A percentile compares a stretch with the other conserved stretches of the same genome.
Conservation (phyloP, 768 basidiomycete genomes). For the Lactarius deliciosus region DNA sequence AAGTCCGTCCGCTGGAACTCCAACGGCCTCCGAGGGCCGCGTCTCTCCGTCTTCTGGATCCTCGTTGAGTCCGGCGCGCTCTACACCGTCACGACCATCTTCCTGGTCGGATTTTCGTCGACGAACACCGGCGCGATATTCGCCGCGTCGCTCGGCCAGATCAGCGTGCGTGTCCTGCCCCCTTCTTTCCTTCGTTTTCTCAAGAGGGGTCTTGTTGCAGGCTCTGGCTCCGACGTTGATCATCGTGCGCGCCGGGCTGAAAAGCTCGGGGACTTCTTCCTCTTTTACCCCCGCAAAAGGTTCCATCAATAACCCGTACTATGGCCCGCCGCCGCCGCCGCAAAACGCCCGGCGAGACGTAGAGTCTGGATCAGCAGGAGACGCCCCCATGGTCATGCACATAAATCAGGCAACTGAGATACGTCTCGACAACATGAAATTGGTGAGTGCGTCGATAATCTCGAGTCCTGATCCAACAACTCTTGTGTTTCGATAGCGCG, state of each 20-base stretch:
- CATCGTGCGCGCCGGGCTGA: constrained; percentile 16
- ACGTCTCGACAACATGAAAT: not conserved
- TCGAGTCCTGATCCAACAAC: not conserved
- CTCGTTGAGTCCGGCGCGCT: constrained; percentile 25
- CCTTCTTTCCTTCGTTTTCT: not conserved
- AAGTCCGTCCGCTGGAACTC: not conserved
- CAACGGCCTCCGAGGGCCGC: not conserved
- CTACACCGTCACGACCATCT: constrained; percentile 15
- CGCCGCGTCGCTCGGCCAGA: constrained; percentile 14
- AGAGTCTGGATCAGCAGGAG: not conserved
- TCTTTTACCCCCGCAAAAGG: constrained; percentile 1
- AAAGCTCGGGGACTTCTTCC: not conserved
- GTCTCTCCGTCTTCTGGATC: constrained; percentile 18
- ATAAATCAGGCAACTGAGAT: constrained; percentile 15
- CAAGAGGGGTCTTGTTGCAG: not conserved
- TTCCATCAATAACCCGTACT: not conserved
- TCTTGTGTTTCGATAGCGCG: not conserved
- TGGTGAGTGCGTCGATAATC: constrained; percentile 1
- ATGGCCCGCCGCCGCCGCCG: not conserved
- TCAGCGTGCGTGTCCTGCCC: constrained; percentile 14
- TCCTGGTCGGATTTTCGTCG: constrained; percentile 16
- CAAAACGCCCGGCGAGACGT: not conserved
- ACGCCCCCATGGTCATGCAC: not conserved
- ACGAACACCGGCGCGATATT: constrained; percentile 13
- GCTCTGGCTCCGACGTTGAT: constrained; percentile 21